phyloP scores from a whole-genome alignment of 2,329 filamentous ascomycete genomes.

The Penicillium sp. region DNA sequence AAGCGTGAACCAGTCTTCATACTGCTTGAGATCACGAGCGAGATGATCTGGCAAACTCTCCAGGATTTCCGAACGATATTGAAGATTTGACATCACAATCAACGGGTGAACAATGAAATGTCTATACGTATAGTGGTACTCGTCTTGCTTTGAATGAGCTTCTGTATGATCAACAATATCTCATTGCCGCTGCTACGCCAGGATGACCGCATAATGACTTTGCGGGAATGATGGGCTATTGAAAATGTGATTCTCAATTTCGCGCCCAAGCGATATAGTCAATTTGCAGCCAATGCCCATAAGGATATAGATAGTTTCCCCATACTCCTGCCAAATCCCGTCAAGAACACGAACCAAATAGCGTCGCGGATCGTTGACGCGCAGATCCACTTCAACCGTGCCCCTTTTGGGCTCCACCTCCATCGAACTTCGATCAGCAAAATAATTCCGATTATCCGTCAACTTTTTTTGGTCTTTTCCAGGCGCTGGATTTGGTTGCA shows the following conservation, averaged over 20 bases:
- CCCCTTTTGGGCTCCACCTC: conserved; percentile 18
- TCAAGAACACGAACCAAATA: conserved; percentile 6
- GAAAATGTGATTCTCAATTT: no score
- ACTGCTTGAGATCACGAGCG: conserved; percentile 61
- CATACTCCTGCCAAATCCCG: no score
- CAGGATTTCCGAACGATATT: conserved; percentile 16
- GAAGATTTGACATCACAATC: conserved; percentile 12
- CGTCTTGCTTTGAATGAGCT: neutral
- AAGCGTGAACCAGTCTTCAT: no score
- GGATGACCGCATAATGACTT: conserved; percentile 16
- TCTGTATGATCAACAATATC: neutral
- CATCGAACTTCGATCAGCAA: conserved; percentile 11
- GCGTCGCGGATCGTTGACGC: conserved; percentile 11
- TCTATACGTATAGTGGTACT: neutral
- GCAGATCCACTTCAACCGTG: conserved; percentile 11
- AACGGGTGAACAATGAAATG: neutral
- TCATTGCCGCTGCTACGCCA: conserved; percentile 13
- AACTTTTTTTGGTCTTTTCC: neutral
- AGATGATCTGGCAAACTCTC: conserved; percentile 61
- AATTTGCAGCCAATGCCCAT: no score
- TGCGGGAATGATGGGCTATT: neutral
- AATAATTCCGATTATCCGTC: conserved; percentile 5
- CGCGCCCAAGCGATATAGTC: no score
- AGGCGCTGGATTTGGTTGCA: no score
- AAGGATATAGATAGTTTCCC: no score